Evolutionary conservation across 805 yeast genomes (phyloP), one percentile per base, ranked within the genome.

Genomic region (Wickerhamomyces xylosicus): DNA sequence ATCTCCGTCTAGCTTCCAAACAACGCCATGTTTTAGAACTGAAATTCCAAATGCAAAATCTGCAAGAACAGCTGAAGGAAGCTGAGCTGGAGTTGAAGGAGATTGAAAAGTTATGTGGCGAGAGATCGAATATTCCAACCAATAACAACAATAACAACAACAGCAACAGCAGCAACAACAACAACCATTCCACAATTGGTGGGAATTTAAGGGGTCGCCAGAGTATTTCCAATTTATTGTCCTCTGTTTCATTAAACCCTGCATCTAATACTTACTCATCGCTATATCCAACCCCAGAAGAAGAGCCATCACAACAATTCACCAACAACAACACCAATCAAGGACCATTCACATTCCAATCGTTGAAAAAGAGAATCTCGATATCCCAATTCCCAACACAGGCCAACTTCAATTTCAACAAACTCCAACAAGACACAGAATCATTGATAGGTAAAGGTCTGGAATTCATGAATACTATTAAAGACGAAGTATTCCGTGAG

Each of bases 1-100:
- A 71, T 29, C 64, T 55, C 38, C 53, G 56, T 33, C 46, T 70
- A 37, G 76, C 82, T 0, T 48, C 67, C 2, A 77, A 77, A 49
- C 79, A 76, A 48, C 63, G 77, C 42, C 66, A 66, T 40, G 65
- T 77, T 8, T 44, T 64, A 15, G 79, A 74, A 36, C 51, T 72
- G 41, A 71, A 68, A 47, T 56, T 62, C n/a, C 62, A 63, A 27
- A 50, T 64, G 38, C 59, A 61, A 13, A 31, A 41, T 6, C 46
- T 62, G 25, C 58, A 62, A 42, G 50, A 53, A 20, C 64, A 64
- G 45, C 53, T 76, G n/a, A 50, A 58, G 14, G 54, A 53, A 29
- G 53, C 69, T 3, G 66, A 67, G 44, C 48, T 47, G 4, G 73
- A 71, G 22, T 43, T 71, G 18, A 49, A 48, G 14, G 46, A 47